phyloP scores from a whole-genome alignment of 176 grass and related monocot species.

The Typha latifolia region DNA sequence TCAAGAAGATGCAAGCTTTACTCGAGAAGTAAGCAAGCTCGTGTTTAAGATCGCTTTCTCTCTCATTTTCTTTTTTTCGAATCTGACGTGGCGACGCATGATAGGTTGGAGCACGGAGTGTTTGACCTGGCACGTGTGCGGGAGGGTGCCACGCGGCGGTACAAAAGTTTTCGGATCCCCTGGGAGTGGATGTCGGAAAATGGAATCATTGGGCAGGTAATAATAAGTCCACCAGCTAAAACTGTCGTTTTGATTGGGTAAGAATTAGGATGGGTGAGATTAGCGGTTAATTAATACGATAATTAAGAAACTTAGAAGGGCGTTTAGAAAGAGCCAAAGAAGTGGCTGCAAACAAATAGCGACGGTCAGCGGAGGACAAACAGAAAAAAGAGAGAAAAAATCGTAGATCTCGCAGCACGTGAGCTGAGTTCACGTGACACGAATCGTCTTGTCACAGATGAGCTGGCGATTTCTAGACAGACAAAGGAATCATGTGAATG shows the following conservation, averaged over 20 bases:
- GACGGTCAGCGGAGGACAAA: no score
- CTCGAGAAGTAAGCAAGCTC: conserved; percentile 64
- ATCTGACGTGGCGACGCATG: background rate
- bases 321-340: no score
- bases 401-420: no score
- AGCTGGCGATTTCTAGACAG: no score
- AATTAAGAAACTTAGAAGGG: no score
- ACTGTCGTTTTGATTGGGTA: background rate
- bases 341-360: no score
- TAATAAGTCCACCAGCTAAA: background rate
- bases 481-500: no score
- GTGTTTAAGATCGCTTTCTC: background rate
- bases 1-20: conserved; percentile 92
- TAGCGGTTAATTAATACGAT: no score
- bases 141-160: conserved; percentile 57
- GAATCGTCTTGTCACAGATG: no score
- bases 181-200: conserved; percentile 85
- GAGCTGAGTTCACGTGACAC: no score
- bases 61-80: background rate
- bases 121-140: conserved; percentile 71
- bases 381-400: no score
- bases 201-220: conserved; percentile 73
- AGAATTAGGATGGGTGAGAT: no score
- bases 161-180: conserved; percentile 74
- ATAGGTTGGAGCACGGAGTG: conserved; percentile 85